These are phyloP conservation scores for Gardenia jasminoides DNA, from an alignment of 257 asterid species.

Conservation along the genomic window DNA sequence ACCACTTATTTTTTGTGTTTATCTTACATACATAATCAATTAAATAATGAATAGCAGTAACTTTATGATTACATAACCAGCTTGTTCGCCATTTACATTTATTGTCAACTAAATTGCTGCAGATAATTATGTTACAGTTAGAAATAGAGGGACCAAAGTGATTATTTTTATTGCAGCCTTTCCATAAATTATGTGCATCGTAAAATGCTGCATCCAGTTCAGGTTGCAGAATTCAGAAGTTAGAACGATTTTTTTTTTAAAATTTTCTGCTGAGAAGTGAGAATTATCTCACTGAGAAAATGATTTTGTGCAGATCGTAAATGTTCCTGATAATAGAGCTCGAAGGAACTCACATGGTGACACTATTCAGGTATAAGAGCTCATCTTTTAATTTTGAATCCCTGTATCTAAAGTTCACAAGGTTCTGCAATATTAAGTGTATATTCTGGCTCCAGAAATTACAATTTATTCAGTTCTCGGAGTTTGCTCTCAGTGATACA, in stretches of 20 bases:
- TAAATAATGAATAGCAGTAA: not conserved
- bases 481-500: no score
- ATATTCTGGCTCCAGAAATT: not conserved
- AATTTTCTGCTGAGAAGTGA: not conserved
- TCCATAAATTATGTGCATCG: not conserved
- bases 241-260: not conserved
- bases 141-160: not conserved
- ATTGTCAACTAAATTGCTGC: not conserved
- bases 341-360: conserved; percentile 60
- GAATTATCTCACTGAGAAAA: conserved; percentile 7
- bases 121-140: not conserved
- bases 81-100: not conserved
- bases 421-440: not conserved
- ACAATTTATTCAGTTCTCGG: no score
- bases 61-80: not conserved
- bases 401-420: not conserved
- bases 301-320: conserved; percentile 55
- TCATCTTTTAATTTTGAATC: no score
- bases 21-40: no score
- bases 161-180: not conserved
- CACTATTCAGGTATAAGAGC: conserved; percentile 59
- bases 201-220: not conserved
- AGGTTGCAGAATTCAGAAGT: not conserved
- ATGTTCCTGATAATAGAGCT: conserved; percentile 77
- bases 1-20: no score